Evolutionary conservation across 345 rosid species (phyloP).

Genomic region (Arabidopsis suecica): DNA sequence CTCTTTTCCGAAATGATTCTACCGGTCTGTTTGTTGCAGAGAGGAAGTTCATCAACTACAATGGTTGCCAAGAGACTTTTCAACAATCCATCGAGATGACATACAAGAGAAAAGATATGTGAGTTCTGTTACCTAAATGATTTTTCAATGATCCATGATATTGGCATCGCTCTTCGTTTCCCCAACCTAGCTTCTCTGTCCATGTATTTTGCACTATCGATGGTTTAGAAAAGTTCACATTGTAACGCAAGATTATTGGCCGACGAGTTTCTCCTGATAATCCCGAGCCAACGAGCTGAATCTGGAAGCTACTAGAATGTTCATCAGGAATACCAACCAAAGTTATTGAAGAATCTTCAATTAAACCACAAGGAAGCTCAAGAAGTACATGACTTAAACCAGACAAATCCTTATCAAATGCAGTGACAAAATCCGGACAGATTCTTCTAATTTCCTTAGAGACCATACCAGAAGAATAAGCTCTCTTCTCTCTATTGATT

Average conservation of each 20-base stretch:
- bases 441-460: slow-evolving; percentile 39
- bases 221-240: slow-evolving; percentile 64
- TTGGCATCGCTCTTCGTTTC: slow-evolving; percentile 70
- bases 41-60: slow-evolving; percentile 80
- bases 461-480: slow-evolving; percentile 34
- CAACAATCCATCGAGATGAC: slow-evolving; percentile 15
- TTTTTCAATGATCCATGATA: slow-evolving; percentile 50
- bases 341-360: slow-evolving; percentile 78
- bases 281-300: slow-evolving; percentile 62
- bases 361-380: slow-evolving; percentile 78
- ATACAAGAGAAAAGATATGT: not conserved
- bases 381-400: slow-evolving; percentile 53
- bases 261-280: slow-evolving; percentile 51
- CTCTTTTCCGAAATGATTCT: slow-evolving; percentile 56
- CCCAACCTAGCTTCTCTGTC: slow-evolving; percentile 78
- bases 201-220: slow-evolving; percentile 76
- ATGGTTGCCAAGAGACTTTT: slow-evolving; percentile 34
- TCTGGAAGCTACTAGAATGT: slow-evolving; percentile 57
- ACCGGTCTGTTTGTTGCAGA: slow-evolving; percentile 70
- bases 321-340: slow-evolving; percentile 76
- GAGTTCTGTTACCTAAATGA: slow-evolving; percentile 55
- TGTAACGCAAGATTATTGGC: slow-evolving; percentile 65
- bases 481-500: slow-evolving; percentile 47
- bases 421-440: slow-evolving; percentile 64
- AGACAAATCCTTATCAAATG: slow-evolving; percentile 38